These are phyloP conservation scores for Pestalotiopsis sp. DNA, from an alignment of 2,329 filamentous ascomycete species.

Conservation along the genomic window DNA sequence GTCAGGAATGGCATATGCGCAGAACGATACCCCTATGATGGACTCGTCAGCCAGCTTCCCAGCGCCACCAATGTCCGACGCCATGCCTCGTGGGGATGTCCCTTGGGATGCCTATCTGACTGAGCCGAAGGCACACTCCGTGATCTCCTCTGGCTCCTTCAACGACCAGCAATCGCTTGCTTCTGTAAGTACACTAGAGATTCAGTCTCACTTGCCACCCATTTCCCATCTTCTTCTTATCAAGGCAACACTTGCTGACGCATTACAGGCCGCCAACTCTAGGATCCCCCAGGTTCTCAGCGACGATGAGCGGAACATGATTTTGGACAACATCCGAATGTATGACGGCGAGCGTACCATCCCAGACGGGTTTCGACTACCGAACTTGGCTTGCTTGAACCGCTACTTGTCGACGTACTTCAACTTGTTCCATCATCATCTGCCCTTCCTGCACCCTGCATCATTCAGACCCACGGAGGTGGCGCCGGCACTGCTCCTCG, in stretches of 20 bases:
- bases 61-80: conserved; percentile 52
- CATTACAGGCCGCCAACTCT: conserved; percentile 66
- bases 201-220: conserved; percentile 62
- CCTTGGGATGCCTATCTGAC: conserved; percentile 89
- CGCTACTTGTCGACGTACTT: conserved; percentile 96
- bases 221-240: conserved; percentile 52
- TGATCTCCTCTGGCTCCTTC: conserved; percentile 69
- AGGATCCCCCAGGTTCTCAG: conserved; percentile 78
- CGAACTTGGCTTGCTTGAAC: conserved; percentile 79
- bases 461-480: conserved; percentile 83
- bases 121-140: conserved; percentile 77
- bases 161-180: conserved; percentile 66
- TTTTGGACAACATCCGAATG: conserved; percentile 83
- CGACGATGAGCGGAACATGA: conserved; percentile 83
- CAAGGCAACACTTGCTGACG: conserved; percentile 70
- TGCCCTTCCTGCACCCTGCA: conserved; percentile 91
- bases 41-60: conserved; percentile 78
- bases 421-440: conserved; percentile 92
- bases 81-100: conserved; percentile 78
- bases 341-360: conserved; percentile 82
- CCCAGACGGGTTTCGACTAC: conserved; percentile 87
- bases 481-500: conserved; percentile 82
- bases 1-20: conserved; percentile 60
- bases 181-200: conserved; percentile 49
- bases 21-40: conserved; percentile 71